Conservation (phyloP, 148 eudicot species). For the Silene conica region DNA sequence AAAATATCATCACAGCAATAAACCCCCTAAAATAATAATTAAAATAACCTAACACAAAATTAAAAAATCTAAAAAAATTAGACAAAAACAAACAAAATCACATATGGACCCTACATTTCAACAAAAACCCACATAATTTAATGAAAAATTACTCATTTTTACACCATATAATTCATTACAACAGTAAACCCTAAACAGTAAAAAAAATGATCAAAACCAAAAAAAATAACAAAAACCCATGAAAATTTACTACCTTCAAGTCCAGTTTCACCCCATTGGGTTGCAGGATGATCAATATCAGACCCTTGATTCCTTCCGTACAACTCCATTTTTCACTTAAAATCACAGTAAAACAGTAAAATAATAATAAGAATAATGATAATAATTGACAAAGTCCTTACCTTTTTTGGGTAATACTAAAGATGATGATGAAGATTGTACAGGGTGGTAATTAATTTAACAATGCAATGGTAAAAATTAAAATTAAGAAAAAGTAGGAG, state of each 20-base stretch:
- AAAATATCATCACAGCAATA: neutral
- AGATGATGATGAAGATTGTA: neutral
- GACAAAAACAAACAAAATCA: neutral
- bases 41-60: neutral
- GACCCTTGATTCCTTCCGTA: conserved; percentile 32
- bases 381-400: conserved; percentile 9
- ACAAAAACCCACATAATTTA: neutral
- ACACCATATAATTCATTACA: conserved; percentile 3
- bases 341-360: neutral
- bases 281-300: conserved; percentile 29
- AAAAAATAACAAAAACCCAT: neutral
- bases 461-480: neutral
- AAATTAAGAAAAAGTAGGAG: neutral
- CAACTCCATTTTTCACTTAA: conserved; percentile 29
- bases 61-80: neutral
- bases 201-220: neutral
- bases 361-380: neutral
- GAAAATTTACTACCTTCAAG: conserved; percentile 30
- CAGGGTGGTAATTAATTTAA: neutral
- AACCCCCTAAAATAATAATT: neutral
- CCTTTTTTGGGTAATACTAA: neutral
- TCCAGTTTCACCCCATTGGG: conserved; percentile 38
- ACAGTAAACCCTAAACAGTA: neutral
- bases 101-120: conserved; percentile 10
- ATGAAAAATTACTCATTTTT: neutral